Evolutionary conservation across 1,284 basidiomycete species (phyloP).

Genomic region (Boletus chippewaensis): DNA sequence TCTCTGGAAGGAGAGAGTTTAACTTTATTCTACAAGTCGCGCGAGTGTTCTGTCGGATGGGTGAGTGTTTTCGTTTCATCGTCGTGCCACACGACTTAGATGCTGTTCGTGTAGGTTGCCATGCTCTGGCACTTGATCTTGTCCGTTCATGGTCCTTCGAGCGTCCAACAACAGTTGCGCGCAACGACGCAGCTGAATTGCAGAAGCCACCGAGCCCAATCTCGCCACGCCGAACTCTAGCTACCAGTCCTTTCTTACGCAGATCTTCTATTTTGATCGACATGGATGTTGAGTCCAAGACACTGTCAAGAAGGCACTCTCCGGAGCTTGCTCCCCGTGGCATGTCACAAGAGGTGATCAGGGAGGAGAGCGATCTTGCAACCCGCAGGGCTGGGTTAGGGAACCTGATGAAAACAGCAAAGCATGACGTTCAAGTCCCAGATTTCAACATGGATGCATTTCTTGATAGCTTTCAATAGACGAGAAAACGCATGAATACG

Average conservation of each 20-base stretch:
- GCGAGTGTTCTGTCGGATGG: slow-evolving; percentile 88
- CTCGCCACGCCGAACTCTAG: slow-evolving; percentile 43
- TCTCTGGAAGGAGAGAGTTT: slow-evolving; percentile 81
- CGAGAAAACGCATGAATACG: slow-evolving; percentile 2
- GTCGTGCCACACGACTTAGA: neutral
- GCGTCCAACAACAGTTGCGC: slow-evolving; percentile 45
- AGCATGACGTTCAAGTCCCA: slow-evolving; percentile 75
- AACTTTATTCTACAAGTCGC: slow-evolving; percentile 92
- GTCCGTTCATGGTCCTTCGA: slow-evolving; percentile 89
- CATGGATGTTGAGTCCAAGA: slow-evolving; percentile 69
- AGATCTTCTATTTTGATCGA: slow-evolving; percentile 77
- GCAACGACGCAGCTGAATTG: neutral
- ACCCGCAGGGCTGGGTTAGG: slow-evolving; percentile 72
- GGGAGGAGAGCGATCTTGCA: slow-evolving; percentile 50
- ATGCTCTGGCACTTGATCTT: slow-evolving; percentile 79
- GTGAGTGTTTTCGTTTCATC: slow-evolving; percentile 39
- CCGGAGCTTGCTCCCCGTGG: slow-evolving; percentile 31
- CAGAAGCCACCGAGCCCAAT: slow-evolving; percentile 37
- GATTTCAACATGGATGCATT: slow-evolving; percentile 82
- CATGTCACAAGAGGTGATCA: slow-evolving; percentile 32
- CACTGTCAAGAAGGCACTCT: slow-evolving; percentile 52
- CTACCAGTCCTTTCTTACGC: slow-evolving; percentile 47
- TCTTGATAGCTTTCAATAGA: slow-evolving; percentile 14
- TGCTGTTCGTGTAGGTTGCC: slow-evolving; percentile 64
- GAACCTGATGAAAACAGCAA: slow-evolving; percentile 81